Evolutionary conservation across 148 eudicot species (phyloP), one percentile per base, ranked within the genome.

Genomic region (Polygonum maritimum): DNA sequence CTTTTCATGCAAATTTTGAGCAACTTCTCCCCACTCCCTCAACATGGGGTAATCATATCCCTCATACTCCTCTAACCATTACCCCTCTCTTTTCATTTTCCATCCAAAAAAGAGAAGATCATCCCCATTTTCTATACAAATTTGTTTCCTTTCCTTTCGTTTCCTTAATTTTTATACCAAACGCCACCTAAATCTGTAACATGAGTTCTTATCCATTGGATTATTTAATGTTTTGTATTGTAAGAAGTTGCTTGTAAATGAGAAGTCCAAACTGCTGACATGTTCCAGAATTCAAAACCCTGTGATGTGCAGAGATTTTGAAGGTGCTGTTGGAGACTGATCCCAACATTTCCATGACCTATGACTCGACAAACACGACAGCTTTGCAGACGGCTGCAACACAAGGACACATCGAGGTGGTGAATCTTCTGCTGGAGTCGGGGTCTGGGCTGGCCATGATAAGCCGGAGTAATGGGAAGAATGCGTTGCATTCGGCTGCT

Each of bases 341-440:
- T 78, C 93, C 98, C 10, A 93, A 88, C 87, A 88, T 93, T 12
- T 85, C 92, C 3, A 89, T 93, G 98, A 91, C 98, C 2, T 93
- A 79, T 45, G 98, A 91, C 76, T 71, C 83, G 4, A 81, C 94
- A 9, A 91, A 93, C 84, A 91, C 97, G 3, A 93, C 98, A 0
- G 94, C 97, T 39, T 80, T 93, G 82, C 98, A 91, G 79, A 88
- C 91, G 0, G 98, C 97, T 35, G 98, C 94, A 4, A 89, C 85
- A 2, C 96, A 89, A 83, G 98, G 98, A 47, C 94, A 91, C 79
- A 83, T 67, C 15, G 87, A 87, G 51, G 89, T 93, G 54, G 94
- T 93, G 70, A 84, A 88, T 65, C 86, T 84, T 76, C 83, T 93
- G 10, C 80, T 93, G 83, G 88, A 88, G 71, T 78, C 81, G 1